Conservation (phyloP, 2,329 filamentous ascomycete genomes). For the Lasiodiplodia citricola region DNA sequence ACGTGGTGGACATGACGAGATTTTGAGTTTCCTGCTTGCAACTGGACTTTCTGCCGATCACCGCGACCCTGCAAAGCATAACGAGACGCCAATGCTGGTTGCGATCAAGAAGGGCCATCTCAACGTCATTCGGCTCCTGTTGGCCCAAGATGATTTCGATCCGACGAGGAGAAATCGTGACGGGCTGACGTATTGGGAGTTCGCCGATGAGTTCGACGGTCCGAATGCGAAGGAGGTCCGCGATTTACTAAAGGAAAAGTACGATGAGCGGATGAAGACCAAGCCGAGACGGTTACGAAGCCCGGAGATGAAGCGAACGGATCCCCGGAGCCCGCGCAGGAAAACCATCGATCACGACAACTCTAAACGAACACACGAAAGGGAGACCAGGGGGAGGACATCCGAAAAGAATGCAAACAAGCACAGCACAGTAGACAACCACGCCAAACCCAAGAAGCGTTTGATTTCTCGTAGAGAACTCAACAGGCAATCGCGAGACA, state of each 20-base stretch:
- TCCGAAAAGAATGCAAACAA: conserved; percentile 21
- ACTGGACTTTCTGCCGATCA: conserved; percentile 55
- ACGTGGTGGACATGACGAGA: conserved; percentile 86
- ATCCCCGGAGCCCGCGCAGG: conserved; percentile 42
- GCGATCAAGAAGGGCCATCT: conserved; percentile 89
- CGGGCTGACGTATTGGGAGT: conserved; percentile 83
- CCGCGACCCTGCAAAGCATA: conserved; percentile 73
- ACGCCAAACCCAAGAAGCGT: conserved; percentile 32
- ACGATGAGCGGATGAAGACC: conserved; percentile 60
- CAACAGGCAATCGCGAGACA: conserved; percentile 34
- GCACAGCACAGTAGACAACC: neutral
- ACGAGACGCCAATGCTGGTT: conserved; percentile 90
- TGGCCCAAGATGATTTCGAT: conserved; percentile 80
- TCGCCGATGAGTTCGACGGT: conserved; percentile 80
- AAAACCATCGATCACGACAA: conserved; percentile 19
- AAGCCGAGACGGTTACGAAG: conserved; percentile 23
- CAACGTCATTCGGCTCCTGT: conserved; percentile 79
- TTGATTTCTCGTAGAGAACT: conserved; percentile 45
- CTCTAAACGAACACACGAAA: conserved; percentile 39
- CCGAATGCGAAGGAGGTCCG: conserved; percentile 91
- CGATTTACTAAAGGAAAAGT: conserved; percentile 76
- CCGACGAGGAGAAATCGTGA: conserved; percentile 75
- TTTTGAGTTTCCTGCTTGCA: conserved; percentile 73
- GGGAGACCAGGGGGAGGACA: conserved; percentile 32
- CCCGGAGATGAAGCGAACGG: conserved; percentile 29